Base-by-base conservation (phyloP, 1,284 basidiomycete species). In the Tremellales sp. region DNA sequence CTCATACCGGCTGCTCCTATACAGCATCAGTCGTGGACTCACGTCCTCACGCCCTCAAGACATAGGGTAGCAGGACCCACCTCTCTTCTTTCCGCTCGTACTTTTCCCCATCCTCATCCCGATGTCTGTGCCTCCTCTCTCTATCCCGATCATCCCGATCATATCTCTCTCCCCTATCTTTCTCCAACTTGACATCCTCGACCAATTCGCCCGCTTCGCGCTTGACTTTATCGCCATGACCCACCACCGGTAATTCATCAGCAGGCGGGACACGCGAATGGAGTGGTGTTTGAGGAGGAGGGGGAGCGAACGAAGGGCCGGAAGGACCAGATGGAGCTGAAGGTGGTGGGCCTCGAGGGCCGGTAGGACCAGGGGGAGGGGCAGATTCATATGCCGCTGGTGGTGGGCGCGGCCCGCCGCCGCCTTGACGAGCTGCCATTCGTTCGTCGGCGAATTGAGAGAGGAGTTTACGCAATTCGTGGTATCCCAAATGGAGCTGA, bases 401-500 rank as follows among this genome's bases (percentile, higher is more conserved):
- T 35, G 80, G 77, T 8, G 29, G 29, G n/a, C n/a, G n/a, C n/a
- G n/a, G n/a, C n/a, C n/a, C n/a, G n/a, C n/a, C n/a, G 8, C 15
- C 10, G 15, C 10, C 8, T 40, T 82, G 78, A 72, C 87, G 86
- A 53, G 86, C 84, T 70, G 88, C 87, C 75, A 89, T 86, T 48
- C 89, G 83, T 51, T 89, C 86, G 70, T 90, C 88, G 58, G 84
- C 84, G 75, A 92, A 94, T 69, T 89, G 87, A 46, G 78, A 74
- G 53, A 98, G 81, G 81, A 96, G 87, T 76, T 94, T 91, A 49
- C 96, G 86, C 57, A 99, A 79, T 75, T 97, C 92, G 72, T 97
- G 89, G 76, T 98, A 99, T 10, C 96, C 96, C 64, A 98, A 76
- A 78, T 98, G 96, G 91, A 98, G 96, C 92, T 94, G 68, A 21